phyloP scores from a whole-genome alignment of 169 alveolate genomes.

The Cryptosporidium bovis region DNA sequence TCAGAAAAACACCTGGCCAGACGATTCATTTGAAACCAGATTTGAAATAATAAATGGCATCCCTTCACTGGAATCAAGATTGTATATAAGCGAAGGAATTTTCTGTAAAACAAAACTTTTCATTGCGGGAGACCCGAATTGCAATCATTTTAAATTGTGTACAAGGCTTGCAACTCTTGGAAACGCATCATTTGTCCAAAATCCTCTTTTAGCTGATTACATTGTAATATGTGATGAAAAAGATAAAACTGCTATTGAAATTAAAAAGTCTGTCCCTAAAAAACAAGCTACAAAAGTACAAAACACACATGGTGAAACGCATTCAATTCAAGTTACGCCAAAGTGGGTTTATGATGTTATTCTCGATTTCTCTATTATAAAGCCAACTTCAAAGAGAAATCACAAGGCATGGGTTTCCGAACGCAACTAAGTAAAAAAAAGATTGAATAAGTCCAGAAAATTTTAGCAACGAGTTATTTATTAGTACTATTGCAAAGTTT shows the following conservation, averaged over 20 bases:
- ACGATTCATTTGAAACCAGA: constrained; percentile 65
- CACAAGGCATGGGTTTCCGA: constrained; percentile 72
- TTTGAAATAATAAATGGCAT: constrained; percentile 12
- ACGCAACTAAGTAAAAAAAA: not conserved
- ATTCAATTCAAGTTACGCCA: constrained; percentile 67
- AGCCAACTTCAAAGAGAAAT: constrained; percentile 64
- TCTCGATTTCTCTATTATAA: constrained; percentile 42
- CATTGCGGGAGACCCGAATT: constrained; percentile 46
- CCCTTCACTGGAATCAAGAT: constrained; percentile 68
- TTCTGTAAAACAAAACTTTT: constrained; percentile 58
- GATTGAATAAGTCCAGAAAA: no score
- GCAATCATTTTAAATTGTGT: constrained; percentile 47
- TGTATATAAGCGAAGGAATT: constrained; percentile 63
- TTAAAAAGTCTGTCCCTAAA: constrained; percentile 62
- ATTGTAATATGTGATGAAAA: constrained; percentile 62
- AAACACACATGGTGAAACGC: constrained; percentile 73
- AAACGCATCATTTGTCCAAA: constrained; percentile 62
- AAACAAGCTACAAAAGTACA: constrained; percentile 71
- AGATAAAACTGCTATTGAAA: constrained; percentile 30
- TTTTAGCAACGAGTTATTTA: no score
- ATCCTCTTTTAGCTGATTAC: constrained; percentile 58
- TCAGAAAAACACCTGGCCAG: constrained; percentile 53
- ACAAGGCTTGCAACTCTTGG: constrained; percentile 67
- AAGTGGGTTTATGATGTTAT: constrained; percentile 69
- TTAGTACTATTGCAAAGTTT: no score